Evolutionary conservation across 495 filamentous ascomycete species (phyloP).

Genomic region (Penicillium bovifimosum): DNA sequence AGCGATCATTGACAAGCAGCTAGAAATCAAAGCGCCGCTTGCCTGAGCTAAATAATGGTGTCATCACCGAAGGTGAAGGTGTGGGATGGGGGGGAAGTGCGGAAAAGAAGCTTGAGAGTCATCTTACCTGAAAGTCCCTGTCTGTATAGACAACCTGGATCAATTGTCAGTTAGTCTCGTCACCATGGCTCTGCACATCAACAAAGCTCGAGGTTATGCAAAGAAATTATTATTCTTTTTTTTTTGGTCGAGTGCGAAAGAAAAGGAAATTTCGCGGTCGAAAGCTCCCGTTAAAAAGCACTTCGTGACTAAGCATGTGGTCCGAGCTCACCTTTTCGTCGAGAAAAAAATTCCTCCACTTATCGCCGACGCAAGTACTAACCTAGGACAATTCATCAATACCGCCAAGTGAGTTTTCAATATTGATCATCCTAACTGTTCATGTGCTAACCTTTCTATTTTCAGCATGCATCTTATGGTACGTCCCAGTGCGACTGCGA

Average conservation of each 20-base stretch:
- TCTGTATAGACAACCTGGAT: neutral
- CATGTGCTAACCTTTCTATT: conserved; percentile 14
- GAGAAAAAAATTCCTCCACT: conserved; percentile 36
- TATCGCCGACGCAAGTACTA: conserved; percentile 9
- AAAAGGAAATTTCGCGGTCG: conserved; percentile 22
- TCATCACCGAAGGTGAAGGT: conserved; percentile 40
- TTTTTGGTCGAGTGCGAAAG: conserved; percentile 8
- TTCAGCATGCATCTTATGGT: conserved; percentile 53
- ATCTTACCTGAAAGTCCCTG: conserved; percentile 17
- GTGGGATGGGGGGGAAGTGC: neutral
- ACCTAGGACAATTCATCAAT: conserved; percentile 10
- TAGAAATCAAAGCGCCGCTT: conserved; percentile 65
- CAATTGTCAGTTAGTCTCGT: neutral
- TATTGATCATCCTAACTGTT: neutral
- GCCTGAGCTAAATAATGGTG: conserved; percentile 42
- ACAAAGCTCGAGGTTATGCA: neutral
- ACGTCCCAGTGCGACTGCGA: conserved; percentile 14
- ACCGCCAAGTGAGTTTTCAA: conserved; percentile 29
- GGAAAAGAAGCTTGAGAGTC: neutral
- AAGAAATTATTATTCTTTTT: conserved; percentile 2
- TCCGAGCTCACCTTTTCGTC: conserved; percentile 14
- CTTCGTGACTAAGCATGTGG: conserved; percentile 31
- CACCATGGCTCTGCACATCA: conserved; percentile 3
- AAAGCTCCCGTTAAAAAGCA: conserved; percentile 21
- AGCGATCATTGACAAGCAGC: conserved; percentile 65